Percentiles rank a stretch among this genome's conserved stretches.
Evolutionary conservation across 2,329 filamentous ascomycete species (phyloP).

Genomic region (Botryotinia calthae): DNA sequence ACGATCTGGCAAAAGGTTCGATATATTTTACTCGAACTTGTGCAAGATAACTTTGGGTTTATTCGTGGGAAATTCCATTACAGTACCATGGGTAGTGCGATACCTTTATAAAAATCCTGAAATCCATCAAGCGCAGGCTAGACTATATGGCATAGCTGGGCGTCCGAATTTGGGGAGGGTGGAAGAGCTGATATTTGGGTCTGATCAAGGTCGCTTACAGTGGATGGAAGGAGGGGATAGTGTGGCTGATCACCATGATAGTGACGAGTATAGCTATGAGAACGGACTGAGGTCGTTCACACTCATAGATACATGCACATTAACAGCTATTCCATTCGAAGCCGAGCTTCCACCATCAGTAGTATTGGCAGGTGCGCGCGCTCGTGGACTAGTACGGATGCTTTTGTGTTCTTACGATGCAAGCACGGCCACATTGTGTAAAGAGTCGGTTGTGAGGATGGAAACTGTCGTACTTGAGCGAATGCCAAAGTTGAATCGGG

Average conservation of each 20-base stretch:
- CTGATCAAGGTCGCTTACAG: slow-evolving; percentile 28
- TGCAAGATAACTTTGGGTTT: not conserved
- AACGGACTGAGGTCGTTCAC: slow-evolving; percentile 33
- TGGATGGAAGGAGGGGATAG: slow-evolving; percentile 26
- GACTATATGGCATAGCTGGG: slow-evolving; percentile 36
- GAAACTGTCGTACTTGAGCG: slow-evolving; percentile 22
- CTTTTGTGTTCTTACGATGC: slow-evolving; percentile 34
- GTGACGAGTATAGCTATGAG: not conserved
- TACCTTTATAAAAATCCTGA: slow-evolving; percentile 28
- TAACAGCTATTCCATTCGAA: slow-evolving; percentile 38
- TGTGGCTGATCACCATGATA: not conserved
- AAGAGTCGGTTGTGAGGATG: slow-evolving; percentile 28
- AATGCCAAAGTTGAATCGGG: slow-evolving; percentile 22
- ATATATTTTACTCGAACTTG: not conserved
- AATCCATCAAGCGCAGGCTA: slow-evolving; percentile 31
- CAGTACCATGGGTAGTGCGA: slow-evolving; percentile 28
- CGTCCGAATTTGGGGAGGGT: slow-evolving; percentile 31
- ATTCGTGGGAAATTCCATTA: slow-evolving; percentile 20
- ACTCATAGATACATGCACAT: slow-evolving; percentile 37
- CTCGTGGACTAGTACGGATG: slow-evolving; percentile 38
- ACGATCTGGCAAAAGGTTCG: not conserved
- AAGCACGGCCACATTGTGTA: slow-evolving; percentile 22
- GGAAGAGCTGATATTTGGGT: slow-evolving; percentile 35
- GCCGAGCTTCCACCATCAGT: slow-evolving; percentile 37
- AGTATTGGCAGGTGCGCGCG: slow-evolving; percentile 35